Base-by-base conservation (phyloP, 139 green algal genomes). In the Chlorella sp. region DNA sequence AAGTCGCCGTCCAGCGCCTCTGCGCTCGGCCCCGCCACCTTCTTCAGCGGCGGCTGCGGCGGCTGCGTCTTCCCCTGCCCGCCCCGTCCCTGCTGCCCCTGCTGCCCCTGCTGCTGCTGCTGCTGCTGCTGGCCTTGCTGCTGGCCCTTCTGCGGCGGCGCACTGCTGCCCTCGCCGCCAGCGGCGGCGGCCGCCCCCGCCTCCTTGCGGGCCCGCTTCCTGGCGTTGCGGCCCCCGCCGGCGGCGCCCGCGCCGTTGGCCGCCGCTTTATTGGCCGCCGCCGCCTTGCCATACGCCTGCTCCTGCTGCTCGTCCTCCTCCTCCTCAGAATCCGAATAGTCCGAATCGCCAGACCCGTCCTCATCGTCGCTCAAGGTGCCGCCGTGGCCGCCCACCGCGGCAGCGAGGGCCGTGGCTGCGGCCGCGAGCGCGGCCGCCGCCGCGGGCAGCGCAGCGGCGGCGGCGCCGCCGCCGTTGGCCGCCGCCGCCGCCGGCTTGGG, bases 1-100 rank as follows among this genome's bases (percentile, higher is more conserved):
- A 77, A 77, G 21, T 77, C 71, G 17, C 60, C 71, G 12, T 50
- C 58, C 23, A 77, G 42, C 25, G 48, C 71, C 1, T 77, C 71
- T 2, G 42, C 64, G 25, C 64, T 71, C 6, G 31, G 35, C 21
- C 70, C 42, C 29, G 17, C 29, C 56, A 33, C 56, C 21, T 21
- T 21, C 56, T 63, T n/a, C 48, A 58, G 48, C 21, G 48, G 48
- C 48, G 17, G 48, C 17, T 21, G 48, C 48, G 21, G 48, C 48
- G 21, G 48, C 48, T 58, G 48, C 17, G 48, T n/a, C n/a, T n/a
- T n/a, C n/a, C n/a, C n/a, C n/a, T n/a, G n/a, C n/a, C n/a, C n/a
- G n/a, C n/a, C n/a, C n/a, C n/a, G n/a, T n/a, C 48, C 48, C 48
- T 58, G 17, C 17, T 38, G 33, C 33, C 23, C 23, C 33, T 55